A percentile compares a stretch with the other conserved stretches of the same genome.
These are phyloP conservation scores for Geranium brycei DNA, from an alignment of 345 rosid genomes.

Conservation along the genomic window DNA sequence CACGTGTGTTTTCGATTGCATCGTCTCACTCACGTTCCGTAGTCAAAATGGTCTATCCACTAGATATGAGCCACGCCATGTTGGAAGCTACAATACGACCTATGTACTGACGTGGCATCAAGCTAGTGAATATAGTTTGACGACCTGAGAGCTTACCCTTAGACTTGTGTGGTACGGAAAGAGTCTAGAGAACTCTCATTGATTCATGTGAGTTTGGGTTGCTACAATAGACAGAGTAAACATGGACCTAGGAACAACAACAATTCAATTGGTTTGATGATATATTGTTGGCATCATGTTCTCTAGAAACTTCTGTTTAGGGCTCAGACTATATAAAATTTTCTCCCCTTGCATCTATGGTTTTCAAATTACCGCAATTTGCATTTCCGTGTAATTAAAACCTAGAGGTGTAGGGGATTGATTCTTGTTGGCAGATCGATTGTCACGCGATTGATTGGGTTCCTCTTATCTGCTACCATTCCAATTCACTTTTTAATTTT, in stretches of 20 bases:
- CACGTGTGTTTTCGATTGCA: no score
- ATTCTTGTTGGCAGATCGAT: not conserved
- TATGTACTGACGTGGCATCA: no score
- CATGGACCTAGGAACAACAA: conserved; percentile 1
- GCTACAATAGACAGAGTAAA: not conserved
- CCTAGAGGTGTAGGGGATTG: not conserved
- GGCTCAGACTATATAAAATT: fast-evolving
- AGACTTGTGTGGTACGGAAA: no score
- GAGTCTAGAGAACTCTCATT: no score
- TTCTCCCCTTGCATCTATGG: fast-evolving
- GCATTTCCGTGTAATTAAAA: not conserved
- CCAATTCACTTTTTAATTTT: no score
- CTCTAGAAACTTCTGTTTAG: conserved; percentile 48
- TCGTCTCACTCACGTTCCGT: no score
- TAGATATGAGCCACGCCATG: no score
- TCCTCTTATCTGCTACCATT: not conserved
- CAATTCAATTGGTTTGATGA: conserved; percentile 15
- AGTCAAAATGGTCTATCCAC: no score
- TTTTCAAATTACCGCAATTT: not conserved
- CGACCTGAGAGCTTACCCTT: no score
- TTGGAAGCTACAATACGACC: no score
- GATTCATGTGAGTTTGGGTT: not conserved
- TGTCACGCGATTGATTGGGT: not conserved
- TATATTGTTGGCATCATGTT: conserved; percentile 27
- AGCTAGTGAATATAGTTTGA: no score